Evolutionary conservation across 805 yeast genomes (phyloP).

Genomic region (Ogataea siamensis): DNA sequence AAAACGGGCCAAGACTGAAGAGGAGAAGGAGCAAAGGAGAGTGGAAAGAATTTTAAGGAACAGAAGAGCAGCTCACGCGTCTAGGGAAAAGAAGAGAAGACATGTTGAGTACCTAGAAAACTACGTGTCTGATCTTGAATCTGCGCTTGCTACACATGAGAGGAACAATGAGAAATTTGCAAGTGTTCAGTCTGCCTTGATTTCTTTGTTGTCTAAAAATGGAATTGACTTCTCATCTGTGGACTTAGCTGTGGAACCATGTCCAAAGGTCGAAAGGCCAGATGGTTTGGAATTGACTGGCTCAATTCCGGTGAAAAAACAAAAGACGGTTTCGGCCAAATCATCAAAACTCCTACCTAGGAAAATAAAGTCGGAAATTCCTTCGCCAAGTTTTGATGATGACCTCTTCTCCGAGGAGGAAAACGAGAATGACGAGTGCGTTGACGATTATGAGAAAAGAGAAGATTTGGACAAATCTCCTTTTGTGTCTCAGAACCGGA

Average conservation of each 20-base stretch:
- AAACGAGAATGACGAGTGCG: slow-evolving; percentile 19
- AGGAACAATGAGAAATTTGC: slow-evolving; percentile 16
- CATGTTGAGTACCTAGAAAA: slow-evolving; percentile 84
- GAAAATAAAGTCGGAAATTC: slow-evolving; percentile 16
- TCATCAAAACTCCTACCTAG: slow-evolving; percentile 6
- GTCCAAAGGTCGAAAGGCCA: slow-evolving; percentile 25
- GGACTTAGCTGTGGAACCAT: slow-evolving; percentile 16
- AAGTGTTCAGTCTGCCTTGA: slow-evolving; percentile 17
- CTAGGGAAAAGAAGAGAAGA: slow-evolving; percentile 92
- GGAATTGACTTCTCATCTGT: slow-evolving; percentile 18
- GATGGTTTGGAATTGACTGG: slow-evolving; percentile 27
- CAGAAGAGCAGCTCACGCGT: slow-evolving; percentile 96
- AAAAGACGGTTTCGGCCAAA: slow-evolving; percentile 13
- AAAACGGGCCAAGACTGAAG: slow-evolving; percentile 93
- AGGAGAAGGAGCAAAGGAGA: slow-evolving; percentile 95
- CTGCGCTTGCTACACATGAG: slow-evolving; percentile 14
- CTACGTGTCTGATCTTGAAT: slow-evolving; percentile 46
- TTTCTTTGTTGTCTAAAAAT: slow-evolving; percentile 18
- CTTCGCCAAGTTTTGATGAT: slow-evolving; percentile 26
- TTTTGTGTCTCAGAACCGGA: slow-evolving; percentile 10
- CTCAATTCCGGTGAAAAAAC: slow-evolving; percentile 21
- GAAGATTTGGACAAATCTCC: not conserved
- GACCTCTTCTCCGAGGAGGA: slow-evolving; percentile 26
- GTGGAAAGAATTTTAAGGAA: slow-evolving; percentile 90
- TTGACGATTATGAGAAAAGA: slow-evolving; percentile 6